These are phyloP conservation scores for Lentinula lateritia DNA, from an alignment of 768 basidiomycete species.

Conservation along the genomic window DNA sequence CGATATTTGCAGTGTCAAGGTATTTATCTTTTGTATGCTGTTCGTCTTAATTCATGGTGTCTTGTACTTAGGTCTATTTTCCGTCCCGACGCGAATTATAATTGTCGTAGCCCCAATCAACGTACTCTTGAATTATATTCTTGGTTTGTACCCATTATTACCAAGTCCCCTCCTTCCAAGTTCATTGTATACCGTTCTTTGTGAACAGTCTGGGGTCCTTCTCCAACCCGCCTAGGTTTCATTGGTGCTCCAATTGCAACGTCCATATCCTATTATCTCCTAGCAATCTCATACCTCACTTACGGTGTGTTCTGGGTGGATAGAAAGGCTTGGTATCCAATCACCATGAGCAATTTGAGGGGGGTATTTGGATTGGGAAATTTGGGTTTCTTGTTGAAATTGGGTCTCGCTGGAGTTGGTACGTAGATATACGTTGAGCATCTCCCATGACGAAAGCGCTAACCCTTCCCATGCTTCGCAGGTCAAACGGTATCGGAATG, in stretches of 20 bases:
- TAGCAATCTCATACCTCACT: conserved; percentile 52
- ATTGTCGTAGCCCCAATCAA: conserved; percentile 23
- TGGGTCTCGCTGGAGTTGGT: conserved; percentile 83
- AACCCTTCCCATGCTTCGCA: conserved; percentile 8
- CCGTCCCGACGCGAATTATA: conserved; percentile 57
- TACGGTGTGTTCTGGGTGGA: conserved; percentile 62
- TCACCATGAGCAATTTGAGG: conserved; percentile 28
- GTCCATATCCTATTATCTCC: conserved; percentile 70
- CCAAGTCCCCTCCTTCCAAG: too few species aligned
- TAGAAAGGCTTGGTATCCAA: conserved; percentile 77
- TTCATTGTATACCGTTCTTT: too few species aligned
- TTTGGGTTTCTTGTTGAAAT: conserved; percentile 61
- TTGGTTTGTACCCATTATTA: not conserved
- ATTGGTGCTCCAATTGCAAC: conserved; percentile 70
- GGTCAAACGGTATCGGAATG: conserved; percentile 87
- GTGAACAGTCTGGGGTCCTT: conserved; percentile 51
- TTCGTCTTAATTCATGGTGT: not conserved
- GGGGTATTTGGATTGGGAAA: conserved; percentile 50
- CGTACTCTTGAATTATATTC: not conserved
- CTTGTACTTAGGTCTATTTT: conserved; percentile 31
- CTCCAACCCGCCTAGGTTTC: conserved; percentile 58
- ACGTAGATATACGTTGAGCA: conserved; percentile 10
- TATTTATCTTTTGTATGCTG: not conserved
- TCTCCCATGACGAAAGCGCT: not conserved
- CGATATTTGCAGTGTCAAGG: conserved; percentile 60